Percentiles rank a stretch among this genome's conserved stretches.
Conservation (phyloP, 2,329 filamentous ascomycete species). For the Cyphellophora europaea region DNA sequence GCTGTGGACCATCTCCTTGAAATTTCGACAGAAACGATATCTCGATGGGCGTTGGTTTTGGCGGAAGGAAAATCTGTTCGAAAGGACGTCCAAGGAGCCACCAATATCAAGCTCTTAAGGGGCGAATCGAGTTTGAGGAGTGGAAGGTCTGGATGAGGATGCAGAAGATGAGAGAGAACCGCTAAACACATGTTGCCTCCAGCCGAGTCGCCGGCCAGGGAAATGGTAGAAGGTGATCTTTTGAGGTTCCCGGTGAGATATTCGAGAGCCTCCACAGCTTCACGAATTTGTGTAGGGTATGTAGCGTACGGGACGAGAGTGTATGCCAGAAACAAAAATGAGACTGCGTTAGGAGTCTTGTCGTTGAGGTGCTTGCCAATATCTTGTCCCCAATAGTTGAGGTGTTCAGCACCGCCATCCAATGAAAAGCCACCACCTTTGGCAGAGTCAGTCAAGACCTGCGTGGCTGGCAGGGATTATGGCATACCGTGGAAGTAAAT, state of each 20-base stretch:
- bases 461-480: background rate
- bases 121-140: slow-evolving; percentile 10
- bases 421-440: slow-evolving; percentile 17
- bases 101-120: slow-evolving; percentile 42
- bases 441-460: background rate
- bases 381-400: slow-evolving; percentile 13
- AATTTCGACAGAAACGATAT: slow-evolving; percentile 9
- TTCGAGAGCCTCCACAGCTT: slow-evolving; percentile 31
- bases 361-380: slow-evolving; percentile 9
- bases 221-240: slow-evolving; percentile 25
- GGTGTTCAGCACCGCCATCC: slow-evolving; percentile 14
- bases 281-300: slow-evolving; percentile 34
- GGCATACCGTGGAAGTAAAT: slow-evolving; percentile 17
- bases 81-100: slow-evolving; percentile 51
- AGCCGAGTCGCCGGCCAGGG: slow-evolving; percentile 35
- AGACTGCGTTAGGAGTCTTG: slow-evolving; percentile 30
- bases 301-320: slow-evolving; percentile 40
- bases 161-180: slow-evolving; percentile 22
- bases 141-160: slow-evolving; percentile 42
- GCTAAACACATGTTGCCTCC: slow-evolving; percentile 30
- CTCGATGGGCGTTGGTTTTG: slow-evolving; percentile 8
- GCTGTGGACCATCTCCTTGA: slow-evolving; percentile 7
- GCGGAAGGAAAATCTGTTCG: slow-evolving; percentile 21
- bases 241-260: slow-evolving; percentile 27
- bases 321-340: slow-evolving; percentile 48